Base-by-base conservation (phyloP, 2,329 filamentous ascomycete species). In the Trichoderma gracile region DNA sequence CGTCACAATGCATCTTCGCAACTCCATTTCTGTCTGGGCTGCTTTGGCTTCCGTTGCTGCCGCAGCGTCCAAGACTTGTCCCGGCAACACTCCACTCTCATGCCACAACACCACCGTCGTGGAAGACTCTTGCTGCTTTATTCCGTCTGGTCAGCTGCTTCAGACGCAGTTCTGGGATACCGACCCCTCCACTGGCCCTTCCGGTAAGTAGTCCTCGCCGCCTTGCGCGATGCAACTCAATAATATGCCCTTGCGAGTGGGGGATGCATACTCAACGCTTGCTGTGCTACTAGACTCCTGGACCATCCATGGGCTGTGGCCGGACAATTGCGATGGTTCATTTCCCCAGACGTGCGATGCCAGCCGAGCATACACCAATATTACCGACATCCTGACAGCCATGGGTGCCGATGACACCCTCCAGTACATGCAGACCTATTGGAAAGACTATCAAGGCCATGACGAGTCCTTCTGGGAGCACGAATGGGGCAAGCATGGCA, bases 161-260 rank as follows among this genome's bases (percentile, higher is more conserved):
- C 85, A 86, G 75, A 92, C 90, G 3, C 89, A 92, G 71, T 92
- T 93, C 77, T 93, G 90, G 90, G 89, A 92, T 72, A 84, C 85
- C 0, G 73, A 83, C 65, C 89, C 89, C 1, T 78, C 82, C 1
- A 83, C 86, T 4, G 89, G 90, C 0, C 89, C 90, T 2, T 49
- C 68, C n/a, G 69, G 72, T 73, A 66, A 52, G 60, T 46, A 19
- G 33, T 27, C 10, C 33, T 23, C 19, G 53, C 27, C 45, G 53
- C 57, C 47, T 50, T 19, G 33, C 57, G 27, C 46, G 47, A 60
- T 52, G 57, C 46, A 42, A 60, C 57, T 60, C 23, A 33, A 43
- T 43, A 33, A 43, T 43, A 52, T 60, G 27, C 38, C 57, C 33
- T 50, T 30, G 19, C 33, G 52, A 52, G 40, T 60, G 57, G 23